These are phyloP conservation scores for Poa pratensis DNA, from an alignment of 176 grass and related monocot genomes.

Conservation along the genomic window DNA sequence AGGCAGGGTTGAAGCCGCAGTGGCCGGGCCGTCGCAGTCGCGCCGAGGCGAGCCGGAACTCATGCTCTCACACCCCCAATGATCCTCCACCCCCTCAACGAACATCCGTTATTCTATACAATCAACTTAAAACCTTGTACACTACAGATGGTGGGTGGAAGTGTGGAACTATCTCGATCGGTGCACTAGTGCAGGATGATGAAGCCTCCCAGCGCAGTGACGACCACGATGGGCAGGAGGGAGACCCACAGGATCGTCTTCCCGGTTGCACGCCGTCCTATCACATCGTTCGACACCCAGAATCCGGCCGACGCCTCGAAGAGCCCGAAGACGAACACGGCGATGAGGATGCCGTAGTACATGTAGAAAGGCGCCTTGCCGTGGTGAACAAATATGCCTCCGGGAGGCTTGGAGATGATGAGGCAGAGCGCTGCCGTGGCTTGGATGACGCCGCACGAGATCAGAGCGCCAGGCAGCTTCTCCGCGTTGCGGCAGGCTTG, in stretches of 20 bases:
- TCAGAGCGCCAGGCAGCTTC: not conserved
- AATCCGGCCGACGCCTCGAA: not conserved
- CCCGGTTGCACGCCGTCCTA: not conserved
- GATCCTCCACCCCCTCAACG: too few species aligned
- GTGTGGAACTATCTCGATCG: too few species aligned
- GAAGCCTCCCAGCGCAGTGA: too few species aligned
- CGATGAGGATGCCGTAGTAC: conserved; percentile 11
- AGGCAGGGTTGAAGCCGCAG: too few species aligned
- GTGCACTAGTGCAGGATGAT: too few species aligned
- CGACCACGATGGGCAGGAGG: not conserved
- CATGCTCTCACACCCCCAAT: too few species aligned
- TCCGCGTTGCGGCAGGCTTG: not conserved
- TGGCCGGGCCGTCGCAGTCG: too few species aligned
- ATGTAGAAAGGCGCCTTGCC: not conserved
- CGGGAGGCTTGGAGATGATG: not conserved
- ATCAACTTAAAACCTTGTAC: too few species aligned
- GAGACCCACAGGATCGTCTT: not conserved
- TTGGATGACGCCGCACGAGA: not conserved
- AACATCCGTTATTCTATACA: too few species aligned
- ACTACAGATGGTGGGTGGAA: too few species aligned
- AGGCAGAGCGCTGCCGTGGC: conserved; percentile 13
- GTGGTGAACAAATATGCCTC: conserved; percentile 2
- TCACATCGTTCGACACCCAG: not conserved
- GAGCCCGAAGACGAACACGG: not conserved
- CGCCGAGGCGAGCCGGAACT: too few species aligned